These are phyloP conservation scores for Boletus patriciae DNA, from an alignment of 768 basidiomycete genomes.

Conservation along the genomic window DNA sequence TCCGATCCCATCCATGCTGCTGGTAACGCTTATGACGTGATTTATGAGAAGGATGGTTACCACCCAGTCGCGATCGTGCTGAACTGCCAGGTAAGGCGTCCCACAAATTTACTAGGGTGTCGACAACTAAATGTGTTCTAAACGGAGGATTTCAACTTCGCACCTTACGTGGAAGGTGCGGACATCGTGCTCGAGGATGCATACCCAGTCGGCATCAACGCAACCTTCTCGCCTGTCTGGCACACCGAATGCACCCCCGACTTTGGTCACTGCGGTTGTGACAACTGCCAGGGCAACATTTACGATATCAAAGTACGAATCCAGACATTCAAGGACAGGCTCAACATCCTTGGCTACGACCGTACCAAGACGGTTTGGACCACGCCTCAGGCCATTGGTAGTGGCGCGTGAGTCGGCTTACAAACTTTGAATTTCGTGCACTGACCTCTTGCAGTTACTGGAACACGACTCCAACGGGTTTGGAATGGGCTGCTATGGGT, in stretches of 20 bases:
- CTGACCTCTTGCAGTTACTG: slow-evolving; percentile 26
- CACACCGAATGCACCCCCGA: slow-evolving; percentile 58
- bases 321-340: slow-evolving; percentile 60
- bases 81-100: slow-evolving; percentile 40
- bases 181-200: slow-evolving; percentile 62
- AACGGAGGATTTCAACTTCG: slow-evolving; percentile 62
- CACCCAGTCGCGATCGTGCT: slow-evolving; percentile 58
- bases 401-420: slow-evolving; percentile 31
- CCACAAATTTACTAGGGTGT: accelerated
- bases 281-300: slow-evolving; percentile 62
- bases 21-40: slow-evolving; percentile 42
- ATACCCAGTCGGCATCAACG: slow-evolving; percentile 52
- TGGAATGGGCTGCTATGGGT: slow-evolving; percentile 27
- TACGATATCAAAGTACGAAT: slow-evolving; percentile 65
- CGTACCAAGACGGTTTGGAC: slow-evolving; percentile 71
- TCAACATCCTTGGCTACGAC: slow-evolving; percentile 61
- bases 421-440: background rate
- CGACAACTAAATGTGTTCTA: background rate
- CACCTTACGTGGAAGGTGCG: slow-evolving; percentile 56
- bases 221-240: slow-evolving; percentile 61
- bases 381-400: slow-evolving; percentile 77
- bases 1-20: slow-evolving; percentile 65
- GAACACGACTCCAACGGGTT: slow-evolving; percentile 30
- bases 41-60: slow-evolving; percentile 53
- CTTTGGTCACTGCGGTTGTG: slow-evolving; percentile 75